Percentiles rank a stretch among this genome's conserved stretches.
Evolutionary conservation across 306 rosid genomes (phyloP).

Genomic region (Styphnolobium japonicum): DNA sequence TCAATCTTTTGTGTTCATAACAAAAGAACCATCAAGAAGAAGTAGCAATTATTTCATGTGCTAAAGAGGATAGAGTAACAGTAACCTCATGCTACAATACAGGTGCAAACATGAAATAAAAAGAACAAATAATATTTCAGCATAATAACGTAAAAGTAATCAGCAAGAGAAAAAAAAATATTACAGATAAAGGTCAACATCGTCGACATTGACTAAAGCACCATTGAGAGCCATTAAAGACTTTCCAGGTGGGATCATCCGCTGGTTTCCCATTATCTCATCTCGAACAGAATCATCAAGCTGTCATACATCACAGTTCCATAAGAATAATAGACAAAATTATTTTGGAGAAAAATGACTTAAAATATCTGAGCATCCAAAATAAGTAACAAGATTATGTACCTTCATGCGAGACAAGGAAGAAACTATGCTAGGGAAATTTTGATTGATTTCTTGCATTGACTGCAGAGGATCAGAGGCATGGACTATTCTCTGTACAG

Average conservation of each 20-base stretch:
- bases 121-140: background rate
- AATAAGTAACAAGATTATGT: slow-evolving; percentile 16
- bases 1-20: background rate
- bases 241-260: slow-evolving; percentile 99
- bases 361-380: slow-evolving; percentile 7
- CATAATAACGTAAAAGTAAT: slow-evolving; percentile 30
- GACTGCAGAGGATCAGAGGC: slow-evolving; percentile 98
- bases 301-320: slow-evolving; percentile 46
- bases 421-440: slow-evolving; percentile 93
- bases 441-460: slow-evolving; percentile 98
- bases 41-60: slow-evolving; percentile 11
- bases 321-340: slow-evolving; percentile 28
- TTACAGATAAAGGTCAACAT: slow-evolving; percentile 94
- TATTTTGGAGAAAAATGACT: background rate
- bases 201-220: slow-evolving; percentile 93
- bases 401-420: slow-evolving; percentile 99
- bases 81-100: slow-evolving; percentile 19
- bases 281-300: slow-evolving; percentile 87
- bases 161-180: slow-evolving; percentile 48
- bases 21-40: slow-evolving; percentile 9
- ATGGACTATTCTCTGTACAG: slow-evolving; percentile 95
- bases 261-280: slow-evolving; percentile 90
- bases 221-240: slow-evolving; percentile 98
- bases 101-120: slow-evolving; percentile 15
- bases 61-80: background rate